A percentile compares a stretch with the other conserved stretches of the same genome.
phyloP scores from a whole-genome alignment of 2,329 filamentous ascomycete species.

The Diplodia seriata region DNA sequence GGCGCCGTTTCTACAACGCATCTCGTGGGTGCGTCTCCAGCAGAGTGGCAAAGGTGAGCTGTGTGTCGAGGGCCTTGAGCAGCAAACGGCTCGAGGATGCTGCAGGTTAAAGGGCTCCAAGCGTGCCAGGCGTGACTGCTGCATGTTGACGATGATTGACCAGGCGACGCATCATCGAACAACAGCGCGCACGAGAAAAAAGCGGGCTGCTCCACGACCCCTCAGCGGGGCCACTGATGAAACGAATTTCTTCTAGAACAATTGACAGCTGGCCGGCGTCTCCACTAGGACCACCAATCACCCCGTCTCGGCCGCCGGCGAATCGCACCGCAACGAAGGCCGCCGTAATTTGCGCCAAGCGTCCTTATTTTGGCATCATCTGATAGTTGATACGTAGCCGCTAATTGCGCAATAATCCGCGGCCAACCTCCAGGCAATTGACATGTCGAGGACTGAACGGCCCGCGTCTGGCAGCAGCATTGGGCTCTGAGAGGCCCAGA shows the following conservation, averaged over 20 bases:
- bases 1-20: slow-evolving; percentile 22
- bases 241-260: slow-evolving; percentile 17
- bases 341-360: slow-evolving; percentile 13
- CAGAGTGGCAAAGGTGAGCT: slow-evolving; percentile 22
- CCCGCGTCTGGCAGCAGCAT: not conserved
- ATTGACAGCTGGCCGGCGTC: slow-evolving; percentile 22
- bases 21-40: slow-evolving; percentile 10
- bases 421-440: not conserved
- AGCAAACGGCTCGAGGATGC: slow-evolving; percentile 25
- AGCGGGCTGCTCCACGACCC: slow-evolving; percentile 16
- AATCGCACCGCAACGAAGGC: slow-evolving; percentile 21
- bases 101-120: slow-evolving; percentile 24
- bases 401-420: slow-evolving; percentile 23
- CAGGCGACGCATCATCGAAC: slow-evolving; percentile 25
- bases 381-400: slow-evolving; percentile 30
- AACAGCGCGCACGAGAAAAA: not conserved
- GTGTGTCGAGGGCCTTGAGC: slow-evolving; percentile 1
- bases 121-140: not conserved
- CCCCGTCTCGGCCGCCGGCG: not conserved
- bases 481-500: not conserved
- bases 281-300: slow-evolving; percentile 5
- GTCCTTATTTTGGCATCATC: slow-evolving; percentile 28
- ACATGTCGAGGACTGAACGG: not conserved
- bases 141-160: slow-evolving; percentile 19
- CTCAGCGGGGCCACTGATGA: slow-evolving; percentile 18